Percentiles rank a stretch among this genome's conserved stretches.
Conservation (phyloP, 805 yeast species). For the Candida piceae region DNA sequence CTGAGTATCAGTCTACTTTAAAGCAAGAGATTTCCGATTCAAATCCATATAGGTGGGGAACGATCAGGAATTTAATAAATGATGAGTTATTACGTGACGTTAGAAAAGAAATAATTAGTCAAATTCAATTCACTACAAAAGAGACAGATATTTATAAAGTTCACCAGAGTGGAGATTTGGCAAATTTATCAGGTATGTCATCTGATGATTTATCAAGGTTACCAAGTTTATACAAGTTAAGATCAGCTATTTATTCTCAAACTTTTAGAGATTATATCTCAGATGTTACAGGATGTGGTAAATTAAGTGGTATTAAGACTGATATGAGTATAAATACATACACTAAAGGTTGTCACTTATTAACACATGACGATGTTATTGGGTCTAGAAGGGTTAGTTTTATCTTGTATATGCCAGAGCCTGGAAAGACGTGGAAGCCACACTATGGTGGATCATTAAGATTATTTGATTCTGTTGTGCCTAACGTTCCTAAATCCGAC, state of each 20-base stretch:
- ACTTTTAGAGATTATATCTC: slow-evolving; percentile 77
- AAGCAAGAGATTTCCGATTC: slow-evolving; percentile 45
- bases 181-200: slow-evolving; percentile 82
- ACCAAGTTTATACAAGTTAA: slow-evolving; percentile 68
- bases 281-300: slow-evolving; percentile 79
- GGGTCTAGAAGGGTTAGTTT: slow-evolving; percentile 92
- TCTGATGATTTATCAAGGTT: slow-evolving; percentile 67
- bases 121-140: slow-evolving; percentile 87
- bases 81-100: slow-evolving; percentile 75
- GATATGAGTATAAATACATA: slow-evolving; percentile 92
- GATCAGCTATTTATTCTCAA: slow-evolving; percentile 85
- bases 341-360: slow-evolving; percentile 85
- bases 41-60: slow-evolving; percentile 88
- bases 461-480: slow-evolving; percentile 77
- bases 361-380: slow-evolving; percentile 96
- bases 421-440: slow-evolving; percentile 82
- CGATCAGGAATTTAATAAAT: slow-evolving; percentile 65
- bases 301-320: slow-evolving; percentile 82
- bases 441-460: slow-evolving; percentile 92
- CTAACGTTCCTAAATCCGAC: slow-evolving; percentile 87
- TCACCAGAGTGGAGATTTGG: slow-evolving; percentile 83
- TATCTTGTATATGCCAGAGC: slow-evolving; percentile 88
- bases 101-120: slow-evolving; percentile 73
- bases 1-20: slow-evolving; percentile 34
- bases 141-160: slow-evolving; percentile 97